These are phyloP conservation scores for Dissophora ornata DNA, from an alignment of 192 early-diverging fungal species.

Conservation along the genomic window DNA sequence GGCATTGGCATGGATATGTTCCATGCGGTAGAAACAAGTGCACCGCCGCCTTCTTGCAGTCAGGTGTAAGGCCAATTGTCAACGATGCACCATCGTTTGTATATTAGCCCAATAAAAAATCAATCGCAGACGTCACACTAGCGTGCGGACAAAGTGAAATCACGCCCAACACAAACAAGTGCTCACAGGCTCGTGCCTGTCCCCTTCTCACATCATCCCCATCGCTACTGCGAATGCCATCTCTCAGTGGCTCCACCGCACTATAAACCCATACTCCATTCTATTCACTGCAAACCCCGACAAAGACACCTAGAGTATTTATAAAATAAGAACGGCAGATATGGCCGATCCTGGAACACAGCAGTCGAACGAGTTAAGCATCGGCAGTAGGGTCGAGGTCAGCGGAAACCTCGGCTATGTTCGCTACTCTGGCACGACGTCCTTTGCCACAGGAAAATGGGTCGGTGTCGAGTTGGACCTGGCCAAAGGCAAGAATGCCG, in stretches of 20 bases:
- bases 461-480: slow-evolving; percentile 90
- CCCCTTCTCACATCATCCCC: background rate
- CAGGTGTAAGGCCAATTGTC: background rate
- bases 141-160: too few species aligned
- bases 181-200: background rate
- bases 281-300: background rate
- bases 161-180: too few species aligned
- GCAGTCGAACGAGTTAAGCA: slow-evolving; percentile 25
- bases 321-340: too few species aligned
- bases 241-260: background rate
- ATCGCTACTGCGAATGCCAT: background rate
- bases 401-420: slow-evolving; percentile 60
- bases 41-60: background rate
- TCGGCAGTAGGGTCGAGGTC: slow-evolving; percentile 44
- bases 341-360: slow-evolving; percentile 33
- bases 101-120: background rate
- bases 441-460: slow-evolving; percentile 89
- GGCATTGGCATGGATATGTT: slow-evolving; percentile 50
- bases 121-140: too few species aligned
- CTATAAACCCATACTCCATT: background rate
- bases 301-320: background rate
- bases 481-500: slow-evolving; percentile 80
- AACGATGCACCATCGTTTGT: background rate
- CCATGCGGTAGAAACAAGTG: slow-evolving; percentile 18
- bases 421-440: slow-evolving; percentile 84